Evolutionary conservation across 2,329 filamentous ascomycete genomes (phyloP), one percentile per base, ranked within the genome.

Genomic region (Claviceps sp.): DNA sequence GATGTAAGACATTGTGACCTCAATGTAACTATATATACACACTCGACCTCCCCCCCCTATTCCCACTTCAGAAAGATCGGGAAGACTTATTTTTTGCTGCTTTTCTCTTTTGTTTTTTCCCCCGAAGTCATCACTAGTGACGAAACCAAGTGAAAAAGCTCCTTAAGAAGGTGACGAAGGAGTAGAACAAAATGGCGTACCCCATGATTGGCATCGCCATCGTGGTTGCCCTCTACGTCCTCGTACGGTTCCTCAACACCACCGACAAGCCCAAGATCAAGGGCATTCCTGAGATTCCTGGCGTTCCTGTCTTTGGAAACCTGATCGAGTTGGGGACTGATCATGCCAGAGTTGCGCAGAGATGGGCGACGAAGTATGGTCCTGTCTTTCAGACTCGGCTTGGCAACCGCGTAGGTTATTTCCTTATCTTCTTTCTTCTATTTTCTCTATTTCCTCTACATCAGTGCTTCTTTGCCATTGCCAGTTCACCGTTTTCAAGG

Each of bases 331-430:
- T 85, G 6, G 79, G 80, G 2, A 70, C 72, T 2, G 68, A 76
- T 50, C 76, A 83, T 68, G 74, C 80, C 7, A 70, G 72, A 34
- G 69, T 74, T 26, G 70, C 78, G 1, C 72, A 70, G 16, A 69
- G 71, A 61, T 80, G 80, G 76, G 78, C 75, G 2, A 74, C 77
- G 56, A 74, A 78, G 54, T 83, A 79, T 50, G 80, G 80, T 0
- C 76, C 77, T 1, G 81, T 84, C 13, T 85, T 83, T 57, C 82
- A 85, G 58, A 78, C 81, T 2, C 74, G 78, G 47, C 69, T 90
- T 59, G 86, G 85, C 1, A 88, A 85, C 55, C 78, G 71, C 60
- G 81, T 83, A 61, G 55, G 58, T 57, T 17, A 17, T 6, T 5
- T 26, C 1, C n/a, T 20, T 3, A 17, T 29, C 2, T 26, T 11